Conservation (phyloP, 164 flowering plant species). For the Umbilicus rupestris region DNA sequence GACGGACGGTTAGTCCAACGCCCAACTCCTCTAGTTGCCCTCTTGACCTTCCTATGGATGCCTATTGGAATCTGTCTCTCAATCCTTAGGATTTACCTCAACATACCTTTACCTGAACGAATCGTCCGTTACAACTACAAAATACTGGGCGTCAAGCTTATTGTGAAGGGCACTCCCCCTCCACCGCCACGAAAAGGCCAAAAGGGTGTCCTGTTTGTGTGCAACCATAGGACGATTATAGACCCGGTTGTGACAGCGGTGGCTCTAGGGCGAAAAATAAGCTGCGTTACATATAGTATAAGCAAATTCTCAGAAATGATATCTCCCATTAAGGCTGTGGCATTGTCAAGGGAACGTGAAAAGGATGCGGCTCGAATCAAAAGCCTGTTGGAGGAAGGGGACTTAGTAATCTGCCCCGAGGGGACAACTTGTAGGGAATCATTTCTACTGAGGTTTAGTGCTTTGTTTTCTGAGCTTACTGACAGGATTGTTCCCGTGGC, state of each 20-base stretch:
- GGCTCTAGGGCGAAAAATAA: constrained; percentile 56
- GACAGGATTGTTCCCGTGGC: constrained; percentile 86
- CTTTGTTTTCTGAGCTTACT: constrained; percentile 70
- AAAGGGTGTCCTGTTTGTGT: constrained; percentile 23
- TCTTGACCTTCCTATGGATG: constrained; percentile 64
- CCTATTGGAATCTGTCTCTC: constrained; percentile 61
- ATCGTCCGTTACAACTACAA: constrained; percentile 40
- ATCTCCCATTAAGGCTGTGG: constrained; percentile 70
- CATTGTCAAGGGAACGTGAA: constrained; percentile 56
- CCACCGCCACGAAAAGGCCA: constrained; percentile 55
- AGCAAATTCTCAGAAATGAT: constrained; percentile 62
- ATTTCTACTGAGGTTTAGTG: constrained; percentile 64
- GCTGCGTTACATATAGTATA: constrained; percentile 76
- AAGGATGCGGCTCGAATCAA: constrained; percentile 58
- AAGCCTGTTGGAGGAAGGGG: constrained; percentile 57
- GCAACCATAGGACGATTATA: constrained; percentile 30
- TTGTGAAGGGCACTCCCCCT: constrained; percentile 65
- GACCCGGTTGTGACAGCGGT: constrained; percentile 68
- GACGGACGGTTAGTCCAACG: constrained; percentile 74
- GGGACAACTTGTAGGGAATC: constrained; percentile 85
- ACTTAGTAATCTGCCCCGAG: constrained; percentile 73
- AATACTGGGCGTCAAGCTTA: constrained; percentile 50
- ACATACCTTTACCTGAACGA: constrained; percentile 52
- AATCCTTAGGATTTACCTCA: constrained; percentile 45
- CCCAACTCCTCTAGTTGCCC: constrained; percentile 57